Evolutionary conservation across 208 protist species (phyloP).

Genomic region (Wallacemonas sp.): DNA sequence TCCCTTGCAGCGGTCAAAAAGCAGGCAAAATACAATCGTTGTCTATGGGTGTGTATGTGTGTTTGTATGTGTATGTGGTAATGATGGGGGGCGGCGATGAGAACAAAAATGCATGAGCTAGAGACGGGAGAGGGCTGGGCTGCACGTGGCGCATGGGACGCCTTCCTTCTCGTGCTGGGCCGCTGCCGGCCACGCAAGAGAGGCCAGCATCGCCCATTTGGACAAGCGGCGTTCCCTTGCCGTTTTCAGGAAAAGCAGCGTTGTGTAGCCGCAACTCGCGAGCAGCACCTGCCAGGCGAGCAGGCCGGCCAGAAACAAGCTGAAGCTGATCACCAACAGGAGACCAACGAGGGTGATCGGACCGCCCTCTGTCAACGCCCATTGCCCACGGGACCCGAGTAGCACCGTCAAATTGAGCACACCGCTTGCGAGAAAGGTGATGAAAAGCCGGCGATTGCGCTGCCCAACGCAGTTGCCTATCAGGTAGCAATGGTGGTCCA

Average conservation of each 20-base stretch:
- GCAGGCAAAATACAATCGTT: no score
- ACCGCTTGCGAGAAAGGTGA: conserved; percentile 35
- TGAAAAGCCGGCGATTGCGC: conserved; percentile 36
- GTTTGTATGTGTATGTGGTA: no score
- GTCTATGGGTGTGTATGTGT: no score
- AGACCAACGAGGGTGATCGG: conserved; percentile 35
- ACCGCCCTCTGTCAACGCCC: conserved; percentile 36
- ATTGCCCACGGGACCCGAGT: conserved; percentile 34
- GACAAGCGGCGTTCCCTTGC: background rate
- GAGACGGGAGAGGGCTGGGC: background rate
- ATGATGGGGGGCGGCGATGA: no score
- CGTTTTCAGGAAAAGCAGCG: conserved; percentile 30
- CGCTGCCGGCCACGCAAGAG: background rate
- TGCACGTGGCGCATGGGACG: background rate
- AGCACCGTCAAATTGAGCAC: conserved; percentile 54
- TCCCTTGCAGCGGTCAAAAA: no score
- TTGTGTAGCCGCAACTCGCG: conserved; percentile 30
- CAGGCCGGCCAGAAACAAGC: conserved; percentile 27
- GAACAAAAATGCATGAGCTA: no score
- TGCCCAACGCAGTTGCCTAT: conserved; percentile 67
- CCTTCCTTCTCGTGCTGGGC: background rate
- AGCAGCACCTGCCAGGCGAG: conserved; percentile 40
- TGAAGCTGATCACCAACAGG: conserved; percentile 37
- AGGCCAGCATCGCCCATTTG: background rate
- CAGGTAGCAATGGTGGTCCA: conserved; percentile 74